Evolutionary conservation across 2,329 filamentous ascomycete species (phyloP).

Genomic region (Cephalotrichum gorgonifer): DNA sequence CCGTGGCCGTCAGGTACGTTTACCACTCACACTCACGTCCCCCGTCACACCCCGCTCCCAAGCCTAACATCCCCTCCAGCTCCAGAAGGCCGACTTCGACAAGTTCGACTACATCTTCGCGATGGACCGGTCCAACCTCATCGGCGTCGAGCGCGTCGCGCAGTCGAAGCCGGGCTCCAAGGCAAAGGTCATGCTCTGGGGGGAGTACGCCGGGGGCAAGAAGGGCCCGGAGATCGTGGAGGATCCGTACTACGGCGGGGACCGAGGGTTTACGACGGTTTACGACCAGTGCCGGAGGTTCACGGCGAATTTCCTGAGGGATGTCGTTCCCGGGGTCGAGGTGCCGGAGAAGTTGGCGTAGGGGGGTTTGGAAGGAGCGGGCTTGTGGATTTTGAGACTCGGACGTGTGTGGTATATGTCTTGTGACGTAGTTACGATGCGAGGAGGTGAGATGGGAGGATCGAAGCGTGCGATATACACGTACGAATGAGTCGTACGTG

Average conservation of each 20-base stretch:
- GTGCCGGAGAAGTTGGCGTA: background rate
- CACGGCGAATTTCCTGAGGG: slow-evolving; percentile 62
- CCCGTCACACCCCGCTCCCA: background rate
- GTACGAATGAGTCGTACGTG: too few relatives aligned
- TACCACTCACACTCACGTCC: background rate
- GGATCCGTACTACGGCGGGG: slow-evolving; percentile 90
- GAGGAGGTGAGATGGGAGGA: too few relatives aligned
- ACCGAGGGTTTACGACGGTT: slow-evolving; percentile 71
- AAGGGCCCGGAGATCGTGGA: slow-evolving; percentile 59
- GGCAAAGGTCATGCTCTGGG: slow-evolving; percentile 71
- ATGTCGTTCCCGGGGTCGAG: slow-evolving; percentile 34
- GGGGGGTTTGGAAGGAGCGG: too few relatives aligned
- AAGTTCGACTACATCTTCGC: slow-evolving; percentile 89
- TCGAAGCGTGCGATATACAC: background rate
- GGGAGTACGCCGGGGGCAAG: slow-evolving; percentile 50
- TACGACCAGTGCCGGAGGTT: slow-evolving; percentile 77
- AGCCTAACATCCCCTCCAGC: slow-evolving; percentile 19
- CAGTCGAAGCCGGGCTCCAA: slow-evolving; percentile 46
- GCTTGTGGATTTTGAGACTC: background rate
- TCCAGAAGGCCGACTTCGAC: slow-evolving; percentile 60
- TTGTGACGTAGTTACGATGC: too few relatives aligned
- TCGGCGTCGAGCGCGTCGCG: slow-evolving; percentile 54
- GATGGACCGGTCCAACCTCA: slow-evolving; percentile 81
- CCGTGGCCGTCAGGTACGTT: slow-evolving; percentile 58
- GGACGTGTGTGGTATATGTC: background rate